Evolutionary conservation across 345 rosid species (phyloP).

Genomic region (Rubroshorea leprosula): DNA sequence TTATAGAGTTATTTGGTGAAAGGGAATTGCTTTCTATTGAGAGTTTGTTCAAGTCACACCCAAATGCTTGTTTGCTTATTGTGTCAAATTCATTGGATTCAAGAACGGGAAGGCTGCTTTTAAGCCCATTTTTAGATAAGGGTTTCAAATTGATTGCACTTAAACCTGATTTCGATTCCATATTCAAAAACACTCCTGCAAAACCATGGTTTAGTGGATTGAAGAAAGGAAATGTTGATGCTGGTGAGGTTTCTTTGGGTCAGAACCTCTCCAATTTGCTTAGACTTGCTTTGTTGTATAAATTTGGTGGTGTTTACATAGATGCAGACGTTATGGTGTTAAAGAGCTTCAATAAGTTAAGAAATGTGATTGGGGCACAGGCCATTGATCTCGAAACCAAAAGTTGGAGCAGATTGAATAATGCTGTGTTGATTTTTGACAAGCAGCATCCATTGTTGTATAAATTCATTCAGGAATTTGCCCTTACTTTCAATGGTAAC

Average conservation of each 20-base stretch:
- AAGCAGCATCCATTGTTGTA: conserved; percentile 66
- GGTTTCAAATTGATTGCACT: conserved; percentile 44
- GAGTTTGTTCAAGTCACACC: conserved; percentile 61
- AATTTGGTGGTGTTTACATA: conserved; percentile 72
- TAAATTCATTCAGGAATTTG: conserved; percentile 76
- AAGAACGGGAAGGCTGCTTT: conserved; percentile 32
- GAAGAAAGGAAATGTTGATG: conserved; percentile 51
- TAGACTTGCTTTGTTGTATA: conserved; percentile 67
- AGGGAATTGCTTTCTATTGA: conserved; percentile 56
- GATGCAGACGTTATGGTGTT: conserved; percentile 73
- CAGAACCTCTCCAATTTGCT: conserved; percentile 87
- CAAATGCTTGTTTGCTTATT: conserved; percentile 58
- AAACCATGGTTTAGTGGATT: conserved; percentile 54
- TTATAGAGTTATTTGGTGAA: conserved; percentile 50
- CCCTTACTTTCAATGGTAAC: conserved; percentile 74
- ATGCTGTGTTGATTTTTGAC: conserved; percentile 76
- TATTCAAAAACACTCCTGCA: conserved; percentile 61
- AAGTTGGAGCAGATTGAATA: conserved; percentile 84
- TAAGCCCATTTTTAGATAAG: conserved; percentile 46
- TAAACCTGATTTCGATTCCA: conserved; percentile 57
- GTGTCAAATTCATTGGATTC: conserved; percentile 74
- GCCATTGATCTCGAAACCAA: conserved; percentile 43
- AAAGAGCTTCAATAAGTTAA: conserved; percentile 39
- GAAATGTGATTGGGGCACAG: conserved; percentile 79
- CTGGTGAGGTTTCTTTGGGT: conserved; percentile 75